phyloP scores from a whole-genome alignment of 805 yeast species.

The Schwanniomyces yamadae region DNA sequence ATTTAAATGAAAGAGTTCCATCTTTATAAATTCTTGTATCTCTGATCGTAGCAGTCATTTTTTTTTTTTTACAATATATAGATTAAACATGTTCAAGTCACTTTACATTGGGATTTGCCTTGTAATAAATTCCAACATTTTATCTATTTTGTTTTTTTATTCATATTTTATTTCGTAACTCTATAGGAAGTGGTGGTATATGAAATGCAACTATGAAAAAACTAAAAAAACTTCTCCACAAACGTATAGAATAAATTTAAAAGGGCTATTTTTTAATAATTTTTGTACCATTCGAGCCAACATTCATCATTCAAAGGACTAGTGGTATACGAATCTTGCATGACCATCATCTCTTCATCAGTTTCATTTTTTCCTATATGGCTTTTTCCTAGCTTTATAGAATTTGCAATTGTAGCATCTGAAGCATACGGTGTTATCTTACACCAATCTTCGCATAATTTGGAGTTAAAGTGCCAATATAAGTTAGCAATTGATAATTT shows the following conservation, averaged over 20 bases:
- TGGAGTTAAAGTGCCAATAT: conserved; percentile 47
- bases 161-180: too few relatives aligned
- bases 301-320: conserved; percentile 53
- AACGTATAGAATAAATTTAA: conserved; percentile 10
- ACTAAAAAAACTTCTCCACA: too few relatives aligned
- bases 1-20: too few relatives aligned
- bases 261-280: conserved; percentile 1
- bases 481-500: conserved; percentile 55
- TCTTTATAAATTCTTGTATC: too few relatives aligned
- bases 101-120: too few relatives aligned
- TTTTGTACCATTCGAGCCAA: conserved; percentile 42
- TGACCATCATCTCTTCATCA: conserved; percentile 51
- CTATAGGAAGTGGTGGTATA: too few relatives aligned
- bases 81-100: too few relatives aligned
- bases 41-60: too few relatives aligned
- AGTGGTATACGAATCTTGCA: conserved; percentile 57
- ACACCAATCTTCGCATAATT: conserved; percentile 47
- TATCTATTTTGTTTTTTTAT: too few relatives aligned
- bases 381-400: conserved; percentile 16
- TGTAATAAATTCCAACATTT: too few relatives aligned
- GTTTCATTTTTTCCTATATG: conserved; percentile 19
- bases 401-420: conserved; percentile 9
- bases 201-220: too few relatives aligned
- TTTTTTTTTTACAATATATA: too few relatives aligned
- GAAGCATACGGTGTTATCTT: conserved; percentile 16